Evolutionary conservation across 495 filamentous ascomycete genomes (phyloP), one percentile per base, ranked within the genome.

Genomic region (Geoglossum glabrum): DNA sequence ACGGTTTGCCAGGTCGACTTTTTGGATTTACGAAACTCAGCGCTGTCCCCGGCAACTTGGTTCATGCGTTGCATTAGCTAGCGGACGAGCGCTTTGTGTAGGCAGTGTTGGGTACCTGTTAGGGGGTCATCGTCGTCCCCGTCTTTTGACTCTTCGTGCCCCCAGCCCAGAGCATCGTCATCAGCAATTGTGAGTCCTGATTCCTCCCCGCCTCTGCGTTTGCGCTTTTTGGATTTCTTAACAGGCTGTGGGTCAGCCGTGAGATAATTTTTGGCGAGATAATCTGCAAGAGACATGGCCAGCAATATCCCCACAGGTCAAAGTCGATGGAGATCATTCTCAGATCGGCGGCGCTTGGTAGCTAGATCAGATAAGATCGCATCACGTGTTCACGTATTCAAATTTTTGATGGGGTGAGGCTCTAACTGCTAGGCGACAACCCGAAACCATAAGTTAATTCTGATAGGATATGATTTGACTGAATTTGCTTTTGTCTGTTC

Each of bases 261-360:
- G 36, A 99, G 82, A 71, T 99, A 99, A 69, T 89, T 94, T 62
- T 89, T 84, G 56, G 92, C 90, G 54, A 99, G 83, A 69, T 97
- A 99, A 69, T 81, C 79, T 28, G 89, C 83, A 62, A 95, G 79
- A 57, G 82, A 78, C 68, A 72, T 74, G 45, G 49, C 62, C 56
- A 8, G 36, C 6, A 15, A 15, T 7, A 15, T 3, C 11, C 36
- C 13, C 36, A n/a, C n/a, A n/a, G n/a, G n/a, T n/a, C n/a, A n/a
- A n/a, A n/a, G n/a, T n/a, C n/a, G n/a, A n/a, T n/a, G n/a, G n/a
- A n/a, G n/a, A n/a, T n/a, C n/a, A n/a, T n/a, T n/a, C n/a, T n/a
- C n/a, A n/a, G n/a, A n/a, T n/a, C n/a, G n/a, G n/a, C n/a, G n/a
- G n/a, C n/a, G 31, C 31, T 34, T 34, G 31, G 11, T 4, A 34